These are phyloP conservation scores for Phytophthora aleatoria DNA, from an alignment of 352 stramenopile genomes.

Conservation along the genomic window DNA sequence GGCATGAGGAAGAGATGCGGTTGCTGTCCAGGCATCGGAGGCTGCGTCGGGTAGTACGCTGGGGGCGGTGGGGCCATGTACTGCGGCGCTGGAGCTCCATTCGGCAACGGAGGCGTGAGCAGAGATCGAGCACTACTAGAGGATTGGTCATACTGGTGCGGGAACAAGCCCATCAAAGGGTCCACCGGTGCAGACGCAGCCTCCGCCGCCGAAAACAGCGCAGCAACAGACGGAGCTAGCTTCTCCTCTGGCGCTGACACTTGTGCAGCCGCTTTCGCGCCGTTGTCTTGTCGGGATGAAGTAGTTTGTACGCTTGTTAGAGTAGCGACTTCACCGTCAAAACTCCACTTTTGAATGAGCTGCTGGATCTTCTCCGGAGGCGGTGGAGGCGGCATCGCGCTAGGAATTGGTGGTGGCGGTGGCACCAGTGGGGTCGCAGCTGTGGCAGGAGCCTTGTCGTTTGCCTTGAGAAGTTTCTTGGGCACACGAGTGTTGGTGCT, in stretches of 20 bases:
- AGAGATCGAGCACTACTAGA: constrained; percentile 19
- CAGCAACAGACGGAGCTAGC: constrained; percentile 46
- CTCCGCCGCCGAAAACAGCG: constrained; percentile 47
- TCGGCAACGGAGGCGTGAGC: constrained; percentile 36
- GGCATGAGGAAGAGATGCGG: constrained; percentile 37
- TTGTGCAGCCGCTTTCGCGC: neutral
- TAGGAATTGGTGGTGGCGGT: constrained; percentile 42
- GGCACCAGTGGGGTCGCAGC: constrained; percentile 23
- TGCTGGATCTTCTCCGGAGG: constrained; percentile 66
- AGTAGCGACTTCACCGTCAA: constrained; percentile 33
- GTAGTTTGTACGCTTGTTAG: constrained; percentile 12
- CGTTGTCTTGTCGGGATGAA: constrained; percentile 1
- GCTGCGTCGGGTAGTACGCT: constrained; percentile 30
- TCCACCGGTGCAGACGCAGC: constrained; percentile 17
- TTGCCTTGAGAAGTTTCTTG: constrained; percentile 33
- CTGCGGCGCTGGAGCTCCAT: constrained; percentile 15
- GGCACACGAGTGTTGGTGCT: constrained; percentile 29
- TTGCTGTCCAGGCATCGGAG: constrained; percentile 29
- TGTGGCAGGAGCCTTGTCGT: constrained; percentile 17
- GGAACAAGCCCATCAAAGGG: constrained; percentile 52
- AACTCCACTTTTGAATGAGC: constrained; percentile 68
- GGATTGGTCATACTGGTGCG: constrained; percentile 50
- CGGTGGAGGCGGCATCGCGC: constrained; percentile 41
- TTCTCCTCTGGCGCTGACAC: constrained; percentile 18
- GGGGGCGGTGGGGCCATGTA: constrained; percentile 23